phyloP scores from a whole-genome alignment of 1,139 yeast species.

The Suhomyces terraborum region DNA sequence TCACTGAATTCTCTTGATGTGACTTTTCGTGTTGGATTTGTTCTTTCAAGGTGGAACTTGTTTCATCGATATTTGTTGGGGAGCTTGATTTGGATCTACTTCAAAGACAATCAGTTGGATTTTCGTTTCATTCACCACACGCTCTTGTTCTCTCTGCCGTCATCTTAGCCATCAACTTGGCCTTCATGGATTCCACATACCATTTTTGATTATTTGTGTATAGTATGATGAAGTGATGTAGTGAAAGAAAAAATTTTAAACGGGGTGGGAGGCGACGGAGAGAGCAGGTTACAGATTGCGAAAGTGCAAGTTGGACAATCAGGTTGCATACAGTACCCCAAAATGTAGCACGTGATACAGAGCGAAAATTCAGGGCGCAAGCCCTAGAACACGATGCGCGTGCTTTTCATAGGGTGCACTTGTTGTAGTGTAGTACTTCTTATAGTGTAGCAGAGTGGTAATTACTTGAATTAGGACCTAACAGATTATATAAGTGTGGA shows the following conservation, averaged over 20 bases:
- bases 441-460: too few relatives aligned
- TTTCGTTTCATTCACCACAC: background rate
- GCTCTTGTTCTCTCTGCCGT: background rate
- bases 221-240: conserved; percentile 13
- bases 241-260: conserved; percentile 18
- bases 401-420: too few relatives aligned
- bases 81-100: too few relatives aligned
- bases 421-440: too few relatives aligned
- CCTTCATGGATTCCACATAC: conserved; percentile 23
- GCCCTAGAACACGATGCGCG: too few relatives aligned
- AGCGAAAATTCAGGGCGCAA: conserved; percentile 7
- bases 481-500: too few relatives aligned
- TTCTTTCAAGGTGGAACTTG: too few relatives aligned
- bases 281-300: conserved; percentile 10
- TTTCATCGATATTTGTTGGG: background rate
- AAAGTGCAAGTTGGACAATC: conserved; percentile 5
- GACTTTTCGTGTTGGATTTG: background rate
- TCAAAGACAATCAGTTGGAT: background rate
- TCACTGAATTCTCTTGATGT: too few relatives aligned
- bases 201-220: conserved; percentile 31
- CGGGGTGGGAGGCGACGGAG: conserved; percentile 8
- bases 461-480: too few relatives aligned
- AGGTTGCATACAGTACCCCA: conserved; percentile 2
- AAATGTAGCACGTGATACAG: conserved; percentile 1
- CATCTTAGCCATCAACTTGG: background rate